Evolutionary conservation across 106 monocot species (phyloP).

Genomic region (Apostasia shenzhenica): DNA sequence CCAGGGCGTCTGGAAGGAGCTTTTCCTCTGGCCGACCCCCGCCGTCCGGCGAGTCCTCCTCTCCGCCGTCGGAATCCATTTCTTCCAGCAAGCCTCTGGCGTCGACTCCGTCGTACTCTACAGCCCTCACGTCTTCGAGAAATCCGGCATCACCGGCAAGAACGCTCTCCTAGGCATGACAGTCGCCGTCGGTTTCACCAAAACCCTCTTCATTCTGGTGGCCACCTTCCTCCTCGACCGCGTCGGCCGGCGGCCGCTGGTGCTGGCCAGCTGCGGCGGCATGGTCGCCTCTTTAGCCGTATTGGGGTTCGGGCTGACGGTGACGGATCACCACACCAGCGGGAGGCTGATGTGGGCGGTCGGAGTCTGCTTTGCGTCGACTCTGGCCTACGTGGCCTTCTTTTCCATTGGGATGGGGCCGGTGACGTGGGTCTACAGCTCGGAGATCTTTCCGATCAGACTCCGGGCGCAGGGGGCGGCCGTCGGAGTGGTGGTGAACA

Average conservation of each 20-base stretch:
- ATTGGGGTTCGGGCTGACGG: slow-evolving; percentile 24
- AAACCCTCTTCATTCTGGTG: slow-evolving; percentile 58
- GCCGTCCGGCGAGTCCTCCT: slow-evolving; percentile 51
- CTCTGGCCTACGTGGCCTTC: slow-evolving; percentile 17
- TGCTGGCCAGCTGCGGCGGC: slow-evolving; percentile 43
- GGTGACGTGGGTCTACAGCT: slow-evolving; percentile 37
- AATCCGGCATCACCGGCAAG: slow-evolving; percentile 37
- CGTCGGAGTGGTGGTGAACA: slow-evolving; percentile 14
- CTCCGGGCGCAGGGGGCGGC: slow-evolving; percentile 32
- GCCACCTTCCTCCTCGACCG: slow-evolving; percentile 63
- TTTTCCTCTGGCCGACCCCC: slow-evolving; percentile 51
- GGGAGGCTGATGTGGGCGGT: slow-evolving; percentile 16
- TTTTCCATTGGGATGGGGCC: slow-evolving; percentile 43
- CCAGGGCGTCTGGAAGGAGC: slow-evolving; percentile 65
- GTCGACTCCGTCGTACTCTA: slow-evolving; percentile 87
- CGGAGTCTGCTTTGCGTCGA: slow-evolving; percentile 6
- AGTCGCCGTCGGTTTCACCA: slow-evolving; percentile 65
- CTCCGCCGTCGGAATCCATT: slow-evolving; percentile 55
- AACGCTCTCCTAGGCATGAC: slow-evolving; percentile 33
- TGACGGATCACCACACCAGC: slow-evolving; percentile 17
- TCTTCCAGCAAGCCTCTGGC: slow-evolving; percentile 82
- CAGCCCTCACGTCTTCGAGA: slow-evolving; percentile 58
- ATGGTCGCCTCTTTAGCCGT: slow-evolving; percentile 41
- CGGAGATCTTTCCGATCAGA: slow-evolving; percentile 36
- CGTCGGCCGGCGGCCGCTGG: slow-evolving; percentile 50